phyloP scores from a whole-genome alignment of 139 green algal species.

The Tetratostichococcus sp. region DNA sequence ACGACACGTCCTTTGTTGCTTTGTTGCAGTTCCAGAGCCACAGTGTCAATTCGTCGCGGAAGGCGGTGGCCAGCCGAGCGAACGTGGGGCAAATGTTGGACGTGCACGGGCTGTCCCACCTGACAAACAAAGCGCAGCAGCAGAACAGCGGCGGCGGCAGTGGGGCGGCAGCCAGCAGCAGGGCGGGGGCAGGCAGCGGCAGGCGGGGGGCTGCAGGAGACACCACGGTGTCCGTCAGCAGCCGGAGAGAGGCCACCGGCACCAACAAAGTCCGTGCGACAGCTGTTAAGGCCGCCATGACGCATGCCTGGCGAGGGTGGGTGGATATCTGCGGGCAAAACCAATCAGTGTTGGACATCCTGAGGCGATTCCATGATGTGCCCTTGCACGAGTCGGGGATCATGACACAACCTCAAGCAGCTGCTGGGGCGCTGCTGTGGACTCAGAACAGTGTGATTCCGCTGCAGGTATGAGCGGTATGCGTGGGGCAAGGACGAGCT shows the following conservation, averaged over 20 bases:
- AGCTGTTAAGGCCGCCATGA: slow-evolving; percentile 36
- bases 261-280: background rate
- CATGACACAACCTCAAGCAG: too few relatives aligned
- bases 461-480: slow-evolving; percentile 12
- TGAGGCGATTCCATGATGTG: too few relatives aligned
- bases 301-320: slow-evolving; percentile 45
- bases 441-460: background rate
- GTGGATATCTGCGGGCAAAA: too few relatives aligned
- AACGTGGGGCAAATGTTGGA: background rate
- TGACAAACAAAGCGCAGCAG: background rate
- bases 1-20: too few relatives aligned
- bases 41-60: background rate
- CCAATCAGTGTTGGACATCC: too few relatives aligned
- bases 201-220: background rate
- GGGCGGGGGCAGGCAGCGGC: too few relatives aligned
- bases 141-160: background rate
- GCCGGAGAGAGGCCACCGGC: too few relatives aligned
- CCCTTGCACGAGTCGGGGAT: too few relatives aligned
- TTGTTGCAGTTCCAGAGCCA: background rate
- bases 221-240: background rate
- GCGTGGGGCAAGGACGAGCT: slow-evolving; percentile 70
- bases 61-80: background rate
- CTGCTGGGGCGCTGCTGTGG: too few relatives aligned
- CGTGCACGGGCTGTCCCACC: background rate
- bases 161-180: background rate